Evolutionary conservation across 495 filamentous ascomycete genomes (phyloP), one percentile per base, ranked within the genome.

Genomic region (Aspergillus diversus): DNA sequence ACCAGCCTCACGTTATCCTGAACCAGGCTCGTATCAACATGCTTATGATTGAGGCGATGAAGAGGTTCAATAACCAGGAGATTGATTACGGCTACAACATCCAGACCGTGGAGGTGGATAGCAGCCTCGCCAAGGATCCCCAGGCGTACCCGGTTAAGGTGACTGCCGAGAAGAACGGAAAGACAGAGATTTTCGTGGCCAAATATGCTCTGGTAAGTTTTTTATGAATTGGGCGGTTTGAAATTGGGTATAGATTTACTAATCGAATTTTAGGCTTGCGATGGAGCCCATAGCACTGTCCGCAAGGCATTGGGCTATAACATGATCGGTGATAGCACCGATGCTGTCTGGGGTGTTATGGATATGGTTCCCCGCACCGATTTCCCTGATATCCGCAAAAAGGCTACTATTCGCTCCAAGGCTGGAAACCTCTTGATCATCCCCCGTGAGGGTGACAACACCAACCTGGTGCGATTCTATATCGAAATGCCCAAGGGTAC

Each of bases 281-380:
- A 96, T 74, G 92, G 92, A 12, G 90, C 92, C 34, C 89, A 92
- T 69, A 90, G 87, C 69, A 73, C 75, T 37, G 80, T 92, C 27
- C 84, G 92, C 43, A 84, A 81, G 64, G 82, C 84, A 0, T 83
- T 96, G 21, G 89, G 89, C 4, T 86, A 84, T 69, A 80, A 81
- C 43, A 89, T 96, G 87, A 65, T 89, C 4, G 92, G 91, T 16
- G 90, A 96, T 69, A 87, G 81, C 66, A 88, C 80, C 35, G 90
- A 94, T 71, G 80, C 87, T 34, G 83, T 90, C 51, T 92, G 88
- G 88, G 92, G 92, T 62, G 92, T 96, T 13, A 89, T 95, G 87
- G 92, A 97, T 63, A 81, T 91, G 62, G 84, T 89, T 35, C 87
- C 90, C 5, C 80, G 77, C 5, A 94, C 92, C 0, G 75, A 87